Evolutionary conservation across 306 rosid genomes (phyloP).

Genomic region (Clitoria ternatea): DNA sequence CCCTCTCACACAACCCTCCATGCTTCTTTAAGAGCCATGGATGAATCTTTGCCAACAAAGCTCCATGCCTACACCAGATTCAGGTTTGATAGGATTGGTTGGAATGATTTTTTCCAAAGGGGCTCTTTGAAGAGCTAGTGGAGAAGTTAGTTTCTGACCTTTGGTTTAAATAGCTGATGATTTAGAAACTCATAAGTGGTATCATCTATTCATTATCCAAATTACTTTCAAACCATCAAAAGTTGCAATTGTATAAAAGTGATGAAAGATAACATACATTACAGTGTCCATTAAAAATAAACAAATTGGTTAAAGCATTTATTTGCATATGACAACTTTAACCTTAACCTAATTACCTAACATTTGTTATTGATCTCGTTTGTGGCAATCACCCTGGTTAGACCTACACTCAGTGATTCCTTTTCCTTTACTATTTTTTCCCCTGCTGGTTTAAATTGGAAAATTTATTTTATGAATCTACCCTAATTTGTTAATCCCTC

Average conservation of each 20-base stretch:
- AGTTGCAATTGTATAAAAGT: conserved; percentile 27
- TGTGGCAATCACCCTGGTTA: not conserved
- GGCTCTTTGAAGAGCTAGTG: conserved; percentile 43
- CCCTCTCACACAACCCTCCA: conserved; percentile 33
- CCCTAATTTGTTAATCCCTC: not conserved
- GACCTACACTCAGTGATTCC: not conserved
- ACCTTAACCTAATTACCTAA: conserved; percentile 25
- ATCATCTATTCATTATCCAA: conserved; percentile 39
- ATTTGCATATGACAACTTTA: not conserved
- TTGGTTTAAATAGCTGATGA: conserved; percentile 50
- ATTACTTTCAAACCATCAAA: conserved; percentile 32
- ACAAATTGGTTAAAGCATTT: not conserved
- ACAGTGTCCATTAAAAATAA: conserved; percentile 9
- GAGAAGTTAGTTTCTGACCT: conserved; percentile 33
- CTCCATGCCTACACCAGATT: conserved; percentile 23
- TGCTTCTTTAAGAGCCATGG: conserved; percentile 35
- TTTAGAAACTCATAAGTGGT: conserved; percentile 16
- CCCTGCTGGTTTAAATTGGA: not conserved
- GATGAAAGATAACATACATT: not conserved
- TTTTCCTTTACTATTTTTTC: not conserved
- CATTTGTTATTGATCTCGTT: not conserved
- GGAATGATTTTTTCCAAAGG: conserved; percentile 33
- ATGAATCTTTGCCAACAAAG: conserved; percentile 34
- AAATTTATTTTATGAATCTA: not conserved
- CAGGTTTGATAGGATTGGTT: conserved; percentile 17